phyloP scores from a whole-genome alignment of 1,284 basidiomycete species.

The Cerioporus squamosus region DNA sequence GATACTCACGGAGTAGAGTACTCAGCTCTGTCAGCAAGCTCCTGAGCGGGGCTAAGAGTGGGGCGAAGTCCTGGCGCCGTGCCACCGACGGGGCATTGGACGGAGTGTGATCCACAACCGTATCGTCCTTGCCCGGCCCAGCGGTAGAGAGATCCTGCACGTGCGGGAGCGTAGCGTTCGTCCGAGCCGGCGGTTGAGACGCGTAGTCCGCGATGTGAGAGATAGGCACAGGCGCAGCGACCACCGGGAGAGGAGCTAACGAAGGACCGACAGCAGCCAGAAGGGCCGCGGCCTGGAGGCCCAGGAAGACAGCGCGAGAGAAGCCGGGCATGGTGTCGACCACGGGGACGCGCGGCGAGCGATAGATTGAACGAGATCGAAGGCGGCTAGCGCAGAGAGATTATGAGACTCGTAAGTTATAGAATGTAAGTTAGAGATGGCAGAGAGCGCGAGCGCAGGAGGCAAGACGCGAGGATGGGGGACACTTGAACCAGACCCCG shows the following conservation, averaged over 20 bases:
- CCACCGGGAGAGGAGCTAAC: slow-evolving; percentile 21
- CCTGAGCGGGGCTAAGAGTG: too few species aligned
- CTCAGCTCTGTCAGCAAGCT: too few species aligned
- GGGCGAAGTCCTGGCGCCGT: slow-evolving; percentile 21
- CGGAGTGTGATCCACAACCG: slow-evolving; percentile 14
- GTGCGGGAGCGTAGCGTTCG: neutral
- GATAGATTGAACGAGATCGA: slow-evolving; percentile 2
- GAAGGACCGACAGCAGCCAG: slow-evolving; percentile 34
- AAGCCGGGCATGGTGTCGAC: slow-evolving; percentile 41
- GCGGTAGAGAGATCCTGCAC: neutral
- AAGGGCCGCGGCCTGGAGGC: slow-evolving; percentile 44
- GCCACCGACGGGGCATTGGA: slow-evolving; percentile 10
- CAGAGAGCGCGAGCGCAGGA: slow-evolving; percentile 27
- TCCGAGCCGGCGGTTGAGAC: slow-evolving; percentile 11
- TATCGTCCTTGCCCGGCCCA: neutral
- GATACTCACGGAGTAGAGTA: slow-evolving; percentile 18
- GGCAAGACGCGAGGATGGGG: slow-evolving; percentile 28
- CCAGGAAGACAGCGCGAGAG: slow-evolving; percentile 40
- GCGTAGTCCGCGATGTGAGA: slow-evolving; percentile 23
- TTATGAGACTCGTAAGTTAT: slow-evolving; percentile 23
- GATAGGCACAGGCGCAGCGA: slow-evolving; percentile 36
- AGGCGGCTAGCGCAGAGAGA: slow-evolving; percentile 32
- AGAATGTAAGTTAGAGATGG: slow-evolving; percentile 21
- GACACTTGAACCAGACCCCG: slow-evolving; percentile 13
- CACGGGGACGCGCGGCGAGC: slow-evolving; percentile 9